phyloP scores from a whole-genome alignment of 257 asterid species.

The Plantago elongata region DNA sequence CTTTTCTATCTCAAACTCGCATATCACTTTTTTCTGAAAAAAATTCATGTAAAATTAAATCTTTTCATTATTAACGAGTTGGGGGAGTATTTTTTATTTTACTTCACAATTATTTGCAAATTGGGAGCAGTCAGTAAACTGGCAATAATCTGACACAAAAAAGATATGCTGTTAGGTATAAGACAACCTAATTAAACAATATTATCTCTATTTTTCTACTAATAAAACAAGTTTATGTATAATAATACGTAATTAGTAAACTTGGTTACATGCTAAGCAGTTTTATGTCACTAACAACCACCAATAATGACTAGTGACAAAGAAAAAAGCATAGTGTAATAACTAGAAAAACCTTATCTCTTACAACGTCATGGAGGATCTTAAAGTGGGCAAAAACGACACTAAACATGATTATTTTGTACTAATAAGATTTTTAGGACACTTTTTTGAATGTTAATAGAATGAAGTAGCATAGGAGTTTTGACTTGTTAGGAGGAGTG shows the following conservation, averaged over 20 bases:
- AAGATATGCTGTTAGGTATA: background rate
- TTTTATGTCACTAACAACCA: conserved; percentile 20
- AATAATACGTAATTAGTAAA: background rate
- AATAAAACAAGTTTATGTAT: no score
- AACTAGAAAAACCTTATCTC: background rate
- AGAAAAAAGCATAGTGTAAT: background rate
- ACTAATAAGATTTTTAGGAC: background rate
- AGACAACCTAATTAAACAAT: background rate
- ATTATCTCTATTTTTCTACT: background rate
- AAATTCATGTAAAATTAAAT: no score
- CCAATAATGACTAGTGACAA: conserved; percentile 19
- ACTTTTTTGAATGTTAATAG: no score
- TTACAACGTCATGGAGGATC: conserved; percentile 16
- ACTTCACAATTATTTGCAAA: no score
- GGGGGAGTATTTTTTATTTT: no score
- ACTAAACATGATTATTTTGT: conserved; percentile 16
- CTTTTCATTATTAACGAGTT: no score
- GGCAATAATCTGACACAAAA: background rate
- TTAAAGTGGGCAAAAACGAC: conserved; percentile 25
- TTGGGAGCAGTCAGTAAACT: background rate
- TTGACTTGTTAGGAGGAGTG: conserved; percentile 30
- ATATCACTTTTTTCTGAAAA: no score
- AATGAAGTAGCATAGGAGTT: background rate
- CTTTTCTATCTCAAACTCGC: no score
- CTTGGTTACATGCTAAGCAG: conserved; percentile 9